Conservation (phyloP, 495 filamentous ascomycete genomes). For the Acidiella bohemica region DNA sequence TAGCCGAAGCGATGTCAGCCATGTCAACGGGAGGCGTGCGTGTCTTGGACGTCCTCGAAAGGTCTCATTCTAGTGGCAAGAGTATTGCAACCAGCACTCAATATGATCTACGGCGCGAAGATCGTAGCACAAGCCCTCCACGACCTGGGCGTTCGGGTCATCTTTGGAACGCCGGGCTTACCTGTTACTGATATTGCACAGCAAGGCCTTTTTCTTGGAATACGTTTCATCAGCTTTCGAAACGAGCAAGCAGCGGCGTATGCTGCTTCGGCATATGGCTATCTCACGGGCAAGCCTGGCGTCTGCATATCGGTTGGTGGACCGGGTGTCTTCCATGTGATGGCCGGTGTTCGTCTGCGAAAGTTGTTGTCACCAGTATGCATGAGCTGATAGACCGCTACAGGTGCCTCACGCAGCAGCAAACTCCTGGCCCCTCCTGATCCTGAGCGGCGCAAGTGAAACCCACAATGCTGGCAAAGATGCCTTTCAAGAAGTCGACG, state of each 20-base stretch:
- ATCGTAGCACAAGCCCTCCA: slow-evolving; percentile 45
- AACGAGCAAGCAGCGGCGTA: slow-evolving; percentile 40
- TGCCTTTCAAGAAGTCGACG: slow-evolving; percentile 51
- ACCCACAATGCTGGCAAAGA: slow-evolving; percentile 41
- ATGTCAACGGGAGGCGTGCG: no score
- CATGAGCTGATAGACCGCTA: no score
- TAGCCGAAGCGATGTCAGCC: no score
- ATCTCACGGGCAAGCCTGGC: slow-evolving; percentile 47
- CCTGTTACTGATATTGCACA: slow-evolving; percentile 53
- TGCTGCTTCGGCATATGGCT: slow-evolving; percentile 50
- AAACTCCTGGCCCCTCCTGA: slow-evolving; percentile 46
- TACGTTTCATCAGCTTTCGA: slow-evolving; percentile 51
- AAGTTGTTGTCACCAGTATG: no score
- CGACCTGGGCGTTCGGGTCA: slow-evolving; percentile 42
- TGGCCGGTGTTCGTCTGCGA: slow-evolving; percentile 42
- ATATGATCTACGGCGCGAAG: slow-evolving; percentile 35
- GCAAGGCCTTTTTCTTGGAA: slow-evolving; percentile 47
- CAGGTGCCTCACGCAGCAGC: slow-evolving; percentile 22
- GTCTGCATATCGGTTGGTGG: slow-evolving; percentile 54
- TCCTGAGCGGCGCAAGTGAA: slow-evolving; percentile 46
- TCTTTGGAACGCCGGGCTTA: slow-evolving; percentile 55
- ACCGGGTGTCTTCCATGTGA: slow-evolving; percentile 49
- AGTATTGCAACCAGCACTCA: neutral
- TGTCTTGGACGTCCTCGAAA: no score
- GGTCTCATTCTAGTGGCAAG: neutral